A percentile compares a stretch with the other conserved stretches of the same genome.
Conservation (phyloP, 129 eudicot species). For the Artemisia tridentata region DNA sequence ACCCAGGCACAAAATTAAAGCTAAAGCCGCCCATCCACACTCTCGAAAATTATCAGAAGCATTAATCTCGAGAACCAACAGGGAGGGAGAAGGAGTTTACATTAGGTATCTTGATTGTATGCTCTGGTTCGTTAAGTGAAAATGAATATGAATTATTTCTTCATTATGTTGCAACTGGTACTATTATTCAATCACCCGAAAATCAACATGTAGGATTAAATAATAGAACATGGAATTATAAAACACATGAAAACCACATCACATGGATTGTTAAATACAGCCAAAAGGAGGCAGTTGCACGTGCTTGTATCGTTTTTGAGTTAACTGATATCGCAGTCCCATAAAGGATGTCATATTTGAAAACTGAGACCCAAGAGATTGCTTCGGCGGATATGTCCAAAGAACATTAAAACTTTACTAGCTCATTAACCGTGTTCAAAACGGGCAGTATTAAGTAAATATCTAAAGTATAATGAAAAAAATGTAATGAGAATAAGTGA, state of each 20-base stretch:
- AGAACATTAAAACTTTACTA: too few relatives aligned
- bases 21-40: too few relatives aligned
- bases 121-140: conserved; percentile 30
- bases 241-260: not conserved
- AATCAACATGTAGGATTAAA: conserved; percentile 29
- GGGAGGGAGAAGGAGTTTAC: conserved; percentile 46
- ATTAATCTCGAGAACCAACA: too few relatives aligned
- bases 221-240: conserved; percentile 29
- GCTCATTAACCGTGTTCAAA: too few relatives aligned
- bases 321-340: conserved; percentile 47
- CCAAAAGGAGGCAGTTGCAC: conserved; percentile 49
- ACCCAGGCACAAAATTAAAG: too few relatives aligned
- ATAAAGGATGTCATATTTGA: conserved; percentile 49
- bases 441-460: too few relatives aligned
- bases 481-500: too few relatives aligned
- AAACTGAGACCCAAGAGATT: conserved; percentile 42
- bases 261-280: conserved; percentile 25
- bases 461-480: too few relatives aligned
- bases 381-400: conserved; percentile 24
- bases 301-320: conserved; percentile 54
- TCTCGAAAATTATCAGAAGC: too few relatives aligned
- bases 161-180: conserved; percentile 75
- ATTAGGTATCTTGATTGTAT: conserved; percentile 57
- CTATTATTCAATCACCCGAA: conserved; percentile 23
- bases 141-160: conserved; percentile 56